These are phyloP conservation scores for Exutisphaerella laricina DNA, from an alignment of 2,329 filamentous ascomycete species.

Conservation along the genomic window DNA sequence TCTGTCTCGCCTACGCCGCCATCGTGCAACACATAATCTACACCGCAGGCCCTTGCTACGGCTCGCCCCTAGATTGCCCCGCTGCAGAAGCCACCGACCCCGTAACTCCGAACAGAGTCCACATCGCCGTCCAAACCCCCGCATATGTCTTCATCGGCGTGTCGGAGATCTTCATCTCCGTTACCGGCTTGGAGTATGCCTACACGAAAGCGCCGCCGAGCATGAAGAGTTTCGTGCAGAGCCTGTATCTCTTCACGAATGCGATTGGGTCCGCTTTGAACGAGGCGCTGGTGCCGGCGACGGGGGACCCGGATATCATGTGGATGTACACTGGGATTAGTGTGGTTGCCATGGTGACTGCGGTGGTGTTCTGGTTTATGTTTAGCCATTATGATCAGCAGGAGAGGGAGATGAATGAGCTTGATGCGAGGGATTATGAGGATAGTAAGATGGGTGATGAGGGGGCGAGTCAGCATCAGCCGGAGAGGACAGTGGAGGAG, in stretches of 20 bases:
- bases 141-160: conserved; percentile 44
- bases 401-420: conserved; percentile 48
- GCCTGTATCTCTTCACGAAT: conserved; percentile 57
- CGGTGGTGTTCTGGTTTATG: conserved; percentile 27
- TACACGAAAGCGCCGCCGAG: conserved; percentile 43
- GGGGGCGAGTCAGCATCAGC: conserved; percentile 9
- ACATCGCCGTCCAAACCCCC: conserved; percentile 43
- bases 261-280: conserved; percentile 56
- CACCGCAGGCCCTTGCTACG: conserved; percentile 48
- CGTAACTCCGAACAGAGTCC: conserved; percentile 37
- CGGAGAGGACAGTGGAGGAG: no score
- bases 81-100: conserved; percentile 30
- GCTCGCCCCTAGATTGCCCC: conserved; percentile 36
- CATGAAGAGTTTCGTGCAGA: conserved; percentile 47
- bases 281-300: conserved; percentile 55
- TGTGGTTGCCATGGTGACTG: conserved; percentile 20
- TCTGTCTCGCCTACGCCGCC: conserved; percentile 52
- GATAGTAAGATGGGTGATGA: conserved; percentile 16
- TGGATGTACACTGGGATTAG: conserved; percentile 49
- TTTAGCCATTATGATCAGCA: conserved; percentile 41
- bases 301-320: conserved; percentile 58
- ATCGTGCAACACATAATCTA: conserved; percentile 55
- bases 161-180: conserved; percentile 43
- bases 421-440: conserved; percentile 33
- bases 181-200: conserved; percentile 45